Base-by-base conservation (phyloP, 108 stramenopile species). In the Nitzschia palea region DNA sequence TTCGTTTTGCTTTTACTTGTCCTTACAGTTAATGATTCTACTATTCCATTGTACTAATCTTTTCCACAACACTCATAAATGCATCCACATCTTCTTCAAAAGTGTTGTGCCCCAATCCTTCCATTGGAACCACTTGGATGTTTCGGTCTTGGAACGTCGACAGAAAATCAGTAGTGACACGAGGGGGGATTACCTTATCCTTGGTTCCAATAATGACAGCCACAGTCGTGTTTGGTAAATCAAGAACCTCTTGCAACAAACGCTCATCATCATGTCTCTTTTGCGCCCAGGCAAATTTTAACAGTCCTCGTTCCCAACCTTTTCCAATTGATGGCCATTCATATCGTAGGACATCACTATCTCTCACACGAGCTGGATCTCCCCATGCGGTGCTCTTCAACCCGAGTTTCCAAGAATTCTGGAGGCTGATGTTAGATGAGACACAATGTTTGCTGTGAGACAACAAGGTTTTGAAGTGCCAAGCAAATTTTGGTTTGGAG, bases 311-410 rank as follows among this genome's bases (percentile, higher is more conserved):
- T 60, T 93, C 91, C 91, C 91, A 93, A 30, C 86, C 88, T 55
- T 64, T 67, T 3, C 86, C 87, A 68, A 93, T 86, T 9, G 91
- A 79, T 3, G 88, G 91, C 91, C 91, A 93, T 48, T 85, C 76
- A 62, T 88, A 93, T 30, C 88, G 80, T 20, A 93, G 62, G 12
- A 82, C 87, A 63, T 90, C 87, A 44, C 74, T 77, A 29, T 93
- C 84, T 25, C 65, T 68, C 3, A 91, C 52, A n/a, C 53, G 45
- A 10, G 36, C 35, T 2, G 52, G 52, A 59, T 90, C 76, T 33
- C 87, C 91, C 88, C 88, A 93, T 28, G 76, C 88, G 5, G 47
- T 48, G 17, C 57, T 18, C 40, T 65, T 23, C 36, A 93, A 56
- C 3, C 85, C 88, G 14, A 73, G 77, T 33, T 57, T 70, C 91